These are phyloP conservation scores for Ceriops decandra DNA, from an alignment of 345 rosid genomes.

Conservation along the genomic window DNA sequence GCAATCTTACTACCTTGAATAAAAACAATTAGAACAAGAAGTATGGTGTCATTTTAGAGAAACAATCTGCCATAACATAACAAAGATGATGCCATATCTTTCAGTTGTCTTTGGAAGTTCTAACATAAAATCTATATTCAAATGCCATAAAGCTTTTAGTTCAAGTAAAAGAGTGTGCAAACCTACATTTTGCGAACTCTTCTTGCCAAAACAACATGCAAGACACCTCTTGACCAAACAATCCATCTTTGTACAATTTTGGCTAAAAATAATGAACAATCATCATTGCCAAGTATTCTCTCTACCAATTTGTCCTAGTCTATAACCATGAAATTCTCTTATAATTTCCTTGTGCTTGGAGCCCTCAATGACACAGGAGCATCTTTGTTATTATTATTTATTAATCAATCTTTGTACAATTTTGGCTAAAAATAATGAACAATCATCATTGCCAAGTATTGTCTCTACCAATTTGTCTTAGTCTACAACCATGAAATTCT, in stretches of 20 bases:
- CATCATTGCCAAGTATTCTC: too few relatives aligned
- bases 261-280: too few relatives aligned
- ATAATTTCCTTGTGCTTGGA: too few relatives aligned
- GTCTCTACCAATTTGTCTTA: slow-evolving; percentile 5
- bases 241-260: too few relatives aligned
- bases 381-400: too few relatives aligned
- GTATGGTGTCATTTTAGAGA: neutral
- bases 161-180: neutral
- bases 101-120: neutral
- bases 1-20: too few relatives aligned
- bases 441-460: neutral
- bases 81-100: neutral
- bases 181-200: neutral
- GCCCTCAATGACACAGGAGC: too few relatives aligned
- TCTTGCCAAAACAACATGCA: slow-evolving; percentile 5
- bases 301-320: too few relatives aligned
- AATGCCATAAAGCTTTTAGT: neutral
- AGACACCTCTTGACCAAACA: neutral
- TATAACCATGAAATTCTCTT: too few relatives aligned
- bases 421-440: neutral
- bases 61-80: neutral
- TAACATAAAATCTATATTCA: neutral
- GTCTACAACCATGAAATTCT: slow-evolving; percentile 12
- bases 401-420: neutral
- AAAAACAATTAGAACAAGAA: neutral